Base-by-base conservation (phyloP, 1,284 basidiomycete genomes). In the Pseudozyma hubeiensis region DNA sequence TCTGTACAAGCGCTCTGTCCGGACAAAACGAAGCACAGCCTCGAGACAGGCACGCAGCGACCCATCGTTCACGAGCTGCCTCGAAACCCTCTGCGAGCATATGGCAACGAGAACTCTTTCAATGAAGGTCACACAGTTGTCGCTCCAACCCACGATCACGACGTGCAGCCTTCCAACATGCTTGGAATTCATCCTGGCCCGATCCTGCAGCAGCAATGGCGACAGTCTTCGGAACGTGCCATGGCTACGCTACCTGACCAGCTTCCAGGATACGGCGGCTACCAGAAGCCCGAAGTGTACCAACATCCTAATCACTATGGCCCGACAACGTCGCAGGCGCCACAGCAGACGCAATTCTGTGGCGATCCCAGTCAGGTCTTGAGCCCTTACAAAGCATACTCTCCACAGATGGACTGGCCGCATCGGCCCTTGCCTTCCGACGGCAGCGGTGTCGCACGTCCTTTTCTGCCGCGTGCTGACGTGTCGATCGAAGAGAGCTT, bases 1-100 rank as follows among this genome's bases (percentile, higher is more conserved):
- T 73, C 70, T 5, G 45, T 73, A 8, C 56, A 67, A 35, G 64
- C 70, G 3, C 46, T 73, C 9, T 67, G 61, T 45, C 48, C 55
- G 7, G 70, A 73, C 40, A 59, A 54, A 17, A 37, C n/a, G 24
- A 67, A 57, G 50, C 52, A 60, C 9, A 47, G 52, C 7, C 0
- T 50, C 11, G 46, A 56, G 16, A 30, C 40, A 17, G 43, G 40
- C 45, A 40, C 44, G n/a, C 67, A 60, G 19, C 52, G 57, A 40
- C 17, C 53, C 6, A 11, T 40, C 4, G 35, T 53, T 11, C 60
- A 60, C 34, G 53, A 54, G 29, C 34, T 56, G 39, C 52, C 66
- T 4, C 62, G 51, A 2, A 65, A 61, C 47, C 57, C 62, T 13
- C 6, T 62, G 29, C 51, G 56, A 24, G 54, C 68, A 3, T 57